Evolutionary conservation across 495 filamentous ascomycete species (phyloP).

Genomic region (Aspergillus hancockii): DNA sequence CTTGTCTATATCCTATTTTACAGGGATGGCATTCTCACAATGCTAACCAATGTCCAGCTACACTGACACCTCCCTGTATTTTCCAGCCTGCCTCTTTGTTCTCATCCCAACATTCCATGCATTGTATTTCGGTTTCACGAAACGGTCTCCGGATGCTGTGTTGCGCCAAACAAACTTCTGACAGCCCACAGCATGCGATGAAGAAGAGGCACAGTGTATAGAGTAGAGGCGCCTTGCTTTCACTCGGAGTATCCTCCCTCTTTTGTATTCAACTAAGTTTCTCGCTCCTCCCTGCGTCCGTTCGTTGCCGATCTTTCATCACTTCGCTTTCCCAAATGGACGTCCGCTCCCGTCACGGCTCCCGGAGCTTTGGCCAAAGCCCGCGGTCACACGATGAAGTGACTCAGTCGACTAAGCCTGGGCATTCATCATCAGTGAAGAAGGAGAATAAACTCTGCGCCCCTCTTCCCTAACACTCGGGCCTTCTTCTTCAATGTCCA

Average conservation of each 20-base stretch:
- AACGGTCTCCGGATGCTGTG: conserved; percentile 29
- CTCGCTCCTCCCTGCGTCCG: neutral
- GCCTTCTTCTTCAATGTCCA: conserved; percentile 19
- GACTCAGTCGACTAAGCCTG: neutral
- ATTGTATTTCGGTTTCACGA: conserved; percentile 26
- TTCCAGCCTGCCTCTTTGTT: conserved; percentile 6
- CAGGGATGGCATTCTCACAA: conserved; percentile 1
- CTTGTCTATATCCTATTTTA: conserved; percentile 7
- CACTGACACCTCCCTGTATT: neutral
- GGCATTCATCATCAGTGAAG: conserved; percentile 3
- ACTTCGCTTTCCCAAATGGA: neutral
- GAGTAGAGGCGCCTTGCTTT: neutral
- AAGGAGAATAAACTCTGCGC: neutral
- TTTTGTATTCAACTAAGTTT: neutral
- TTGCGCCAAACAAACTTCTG: conserved; percentile 29
- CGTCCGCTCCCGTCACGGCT: neutral
- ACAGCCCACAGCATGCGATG: conserved; percentile 18
- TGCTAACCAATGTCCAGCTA: conserved; percentile 6
- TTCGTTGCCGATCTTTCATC: neutral
- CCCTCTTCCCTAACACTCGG: neutral
- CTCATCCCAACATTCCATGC: conserved; percentile 23
- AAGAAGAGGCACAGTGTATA: neutral
- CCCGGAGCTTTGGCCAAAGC: neutral
- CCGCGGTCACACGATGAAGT: conserved; percentile 8
- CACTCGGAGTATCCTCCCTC: neutral